These are phyloP conservation scores for Pseudogymnoascus sp. DNA, from an alignment of 2,329 filamentous ascomycete genomes.

Conservation along the genomic window DNA sequence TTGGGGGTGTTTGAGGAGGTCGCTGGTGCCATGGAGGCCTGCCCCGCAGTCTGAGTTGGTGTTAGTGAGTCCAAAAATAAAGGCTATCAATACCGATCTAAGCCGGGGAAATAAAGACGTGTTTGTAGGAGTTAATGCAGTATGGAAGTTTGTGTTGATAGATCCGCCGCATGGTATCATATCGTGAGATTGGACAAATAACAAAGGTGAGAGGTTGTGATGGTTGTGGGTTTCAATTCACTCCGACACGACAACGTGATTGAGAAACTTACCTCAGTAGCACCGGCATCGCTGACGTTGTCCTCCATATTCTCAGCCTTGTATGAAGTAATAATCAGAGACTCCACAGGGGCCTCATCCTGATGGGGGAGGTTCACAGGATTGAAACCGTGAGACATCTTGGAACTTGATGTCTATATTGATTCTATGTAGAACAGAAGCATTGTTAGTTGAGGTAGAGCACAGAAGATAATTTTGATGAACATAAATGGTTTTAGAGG, in stretches of 20 bases:
- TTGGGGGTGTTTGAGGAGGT: neutral
- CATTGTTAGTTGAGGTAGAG: neutral
- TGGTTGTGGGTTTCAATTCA: neutral
- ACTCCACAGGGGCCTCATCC: neutral
- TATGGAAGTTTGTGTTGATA: neutral
- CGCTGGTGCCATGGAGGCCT: neutral
- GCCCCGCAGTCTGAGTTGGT: neutral
- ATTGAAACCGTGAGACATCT: neutral
- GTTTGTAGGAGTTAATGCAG: neutral
- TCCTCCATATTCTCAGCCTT: neutral
- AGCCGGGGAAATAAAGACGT: neutral
- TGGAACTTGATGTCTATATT: neutral
- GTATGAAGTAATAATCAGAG: neutral
- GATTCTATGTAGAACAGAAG: neutral
- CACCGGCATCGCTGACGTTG: neutral
- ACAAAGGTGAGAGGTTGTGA: neutral
- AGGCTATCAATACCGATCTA: neutral
- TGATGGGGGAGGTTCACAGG: neutral
- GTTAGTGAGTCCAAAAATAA: neutral
- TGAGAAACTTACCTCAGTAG: neutral
- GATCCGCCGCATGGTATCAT: neutral
- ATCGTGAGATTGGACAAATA: neutral
- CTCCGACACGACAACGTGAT: neutral
- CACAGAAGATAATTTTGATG: neutral
- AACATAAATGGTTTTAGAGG: neutral